Percentiles rank a stretch among this genome's conserved stretches.
Evolutionary conservation across 1,284 basidiomycete species (phyloP).

Genomic region (Earliella scabrosa): DNA sequence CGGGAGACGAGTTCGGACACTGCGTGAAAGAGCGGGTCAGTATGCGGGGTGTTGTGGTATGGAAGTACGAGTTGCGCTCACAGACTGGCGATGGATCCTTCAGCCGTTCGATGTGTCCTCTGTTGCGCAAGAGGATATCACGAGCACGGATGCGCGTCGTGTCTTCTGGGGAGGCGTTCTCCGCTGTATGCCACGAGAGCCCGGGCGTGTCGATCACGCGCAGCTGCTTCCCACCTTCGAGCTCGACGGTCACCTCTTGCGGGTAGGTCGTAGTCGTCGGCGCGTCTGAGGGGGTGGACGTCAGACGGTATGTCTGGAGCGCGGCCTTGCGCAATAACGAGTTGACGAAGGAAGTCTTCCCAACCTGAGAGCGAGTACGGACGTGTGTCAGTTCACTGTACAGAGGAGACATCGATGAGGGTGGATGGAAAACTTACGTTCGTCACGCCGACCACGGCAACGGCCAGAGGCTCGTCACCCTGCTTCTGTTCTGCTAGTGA

Average conservation of each 20-base stretch:
- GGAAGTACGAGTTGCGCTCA: slow-evolving; percentile 39
- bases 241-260: slow-evolving; percentile 61
- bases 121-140: slow-evolving; percentile 80
- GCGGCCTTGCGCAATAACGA: slow-evolving; percentile 62
- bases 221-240: slow-evolving; percentile 49
- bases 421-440: slow-evolving; percentile 55
- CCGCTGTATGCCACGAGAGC: slow-evolving; percentile 58
- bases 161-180: slow-evolving; percentile 46
- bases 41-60: background rate
- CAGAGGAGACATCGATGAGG: background rate
- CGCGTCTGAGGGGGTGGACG: slow-evolving; percentile 51
- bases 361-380: slow-evolving; percentile 49
- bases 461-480: slow-evolving; percentile 51
- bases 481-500: slow-evolving; percentile 51
- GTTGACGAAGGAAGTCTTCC: slow-evolving; percentile 86
- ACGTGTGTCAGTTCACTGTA: background rate
- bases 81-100: slow-evolving; percentile 84
- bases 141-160: slow-evolving; percentile 54
- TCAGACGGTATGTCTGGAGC: slow-evolving; percentile 65
- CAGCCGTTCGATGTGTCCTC: slow-evolving; percentile 87
- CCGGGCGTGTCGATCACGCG: slow-evolving; percentile 87
- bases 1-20: slow-evolving; percentile 78
- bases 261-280: slow-evolving; percentile 75
- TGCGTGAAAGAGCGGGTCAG: slow-evolving; percentile 33
- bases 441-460: slow-evolving; percentile 77